Evolutionary conservation across 495 filamentous ascomycete species (phyloP).

Genomic region (Lasiosphaeris hirsuta): DNA sequence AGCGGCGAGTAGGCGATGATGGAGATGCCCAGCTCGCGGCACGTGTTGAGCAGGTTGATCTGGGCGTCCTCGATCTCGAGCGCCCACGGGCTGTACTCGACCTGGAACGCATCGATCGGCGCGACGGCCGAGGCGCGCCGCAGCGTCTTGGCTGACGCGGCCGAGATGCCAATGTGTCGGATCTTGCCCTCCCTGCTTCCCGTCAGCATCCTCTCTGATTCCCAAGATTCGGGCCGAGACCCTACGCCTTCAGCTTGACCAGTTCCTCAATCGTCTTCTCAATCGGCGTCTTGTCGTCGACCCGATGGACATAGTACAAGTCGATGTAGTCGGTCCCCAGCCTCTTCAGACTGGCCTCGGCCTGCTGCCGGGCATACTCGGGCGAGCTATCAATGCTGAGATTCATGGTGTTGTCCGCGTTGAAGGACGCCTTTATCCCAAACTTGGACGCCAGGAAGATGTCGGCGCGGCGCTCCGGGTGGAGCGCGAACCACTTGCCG

Average conservation of each 20-base stretch:
- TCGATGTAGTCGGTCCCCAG: slow-evolving; percentile 55
- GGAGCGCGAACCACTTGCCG: slow-evolving; percentile 50
- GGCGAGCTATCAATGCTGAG: slow-evolving; percentile 45
- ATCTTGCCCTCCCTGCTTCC: slow-evolving; percentile 47
- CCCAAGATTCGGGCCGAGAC: background rate
- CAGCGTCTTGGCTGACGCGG: slow-evolving; percentile 34
- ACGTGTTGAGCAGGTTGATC: slow-evolving; percentile 36
- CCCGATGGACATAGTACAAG: slow-evolving; percentile 59
- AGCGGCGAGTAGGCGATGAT: slow-evolving; percentile 48
- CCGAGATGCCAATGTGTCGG: slow-evolving; percentile 49
- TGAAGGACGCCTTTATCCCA: slow-evolving; percentile 21
- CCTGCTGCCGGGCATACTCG: slow-evolving; percentile 50
- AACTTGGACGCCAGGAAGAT: slow-evolving; percentile 61
- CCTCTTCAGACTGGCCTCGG: slow-evolving; percentile 48
- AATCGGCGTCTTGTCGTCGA: slow-evolving; percentile 54
- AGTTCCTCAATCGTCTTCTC: slow-evolving; percentile 60
- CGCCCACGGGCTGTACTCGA: slow-evolving; percentile 45
- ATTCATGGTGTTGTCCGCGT: slow-evolving; percentile 5
- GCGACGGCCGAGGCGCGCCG: slow-evolving; percentile 37
- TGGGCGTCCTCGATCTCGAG: slow-evolving; percentile 41
- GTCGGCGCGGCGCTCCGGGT: slow-evolving; percentile 46
- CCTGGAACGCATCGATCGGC: slow-evolving; percentile 41
- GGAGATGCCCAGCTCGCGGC: slow-evolving; percentile 48
- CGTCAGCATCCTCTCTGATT: background rate
- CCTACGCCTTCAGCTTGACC: slow-evolving; percentile 40